Evolutionary conservation across 2,329 filamentous ascomycete genomes (phyloP).

Genomic region (Albophoma yamanashiensis): DNA sequence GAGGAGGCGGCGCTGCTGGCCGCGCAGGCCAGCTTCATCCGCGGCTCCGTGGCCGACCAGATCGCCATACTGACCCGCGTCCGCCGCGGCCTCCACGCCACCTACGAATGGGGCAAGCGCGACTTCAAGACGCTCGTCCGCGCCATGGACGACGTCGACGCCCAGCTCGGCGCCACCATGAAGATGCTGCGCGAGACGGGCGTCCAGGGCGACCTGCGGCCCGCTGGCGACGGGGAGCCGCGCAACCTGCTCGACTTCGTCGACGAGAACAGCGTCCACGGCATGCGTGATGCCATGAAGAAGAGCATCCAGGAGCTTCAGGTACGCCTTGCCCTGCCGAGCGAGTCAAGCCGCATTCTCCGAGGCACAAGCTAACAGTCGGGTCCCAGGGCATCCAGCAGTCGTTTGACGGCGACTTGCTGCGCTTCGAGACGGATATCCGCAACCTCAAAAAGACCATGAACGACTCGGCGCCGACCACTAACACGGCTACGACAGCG

Average conservation of each 20-base stretch:
- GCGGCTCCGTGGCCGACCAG: slow-evolving; percentile 48
- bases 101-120: slow-evolving; percentile 46
- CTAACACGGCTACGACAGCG: not conserved
- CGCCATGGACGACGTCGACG: slow-evolving; percentile 56
- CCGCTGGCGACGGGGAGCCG: slow-evolving; percentile 39
- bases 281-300: slow-evolving; percentile 55
- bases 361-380: not conserved
- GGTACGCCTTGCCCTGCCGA: slow-evolving; percentile 22
- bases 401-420: slow-evolving; percentile 66
- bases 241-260: slow-evolving; percentile 67
- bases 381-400: slow-evolving; percentile 45
- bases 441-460: slow-evolving; percentile 51
- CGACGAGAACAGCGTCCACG: slow-evolving; percentile 58
- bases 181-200: slow-evolving; percentile 50
- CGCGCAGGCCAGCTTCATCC: slow-evolving; percentile 59
- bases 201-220: slow-evolving; percentile 54
- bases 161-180: slow-evolving; percentile 55
- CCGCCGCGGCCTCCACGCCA: slow-evolving; percentile 38
- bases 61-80: slow-evolving; percentile 39
- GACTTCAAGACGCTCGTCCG: slow-evolving; percentile 53
- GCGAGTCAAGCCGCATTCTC: not conserved
- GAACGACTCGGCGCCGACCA: slow-evolving; percentile 17
- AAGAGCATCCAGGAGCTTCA: slow-evolving; percentile 61
- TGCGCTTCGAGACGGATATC: slow-evolving; percentile 66
- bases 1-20: slow-evolving; percentile 69